Percentiles rank a stretch among this genome's conserved stretches.
Evolutionary conservation across 352 stramenopile genomes (phyloP).

Genomic region (Globisporangium cylindrosporum): DNA sequence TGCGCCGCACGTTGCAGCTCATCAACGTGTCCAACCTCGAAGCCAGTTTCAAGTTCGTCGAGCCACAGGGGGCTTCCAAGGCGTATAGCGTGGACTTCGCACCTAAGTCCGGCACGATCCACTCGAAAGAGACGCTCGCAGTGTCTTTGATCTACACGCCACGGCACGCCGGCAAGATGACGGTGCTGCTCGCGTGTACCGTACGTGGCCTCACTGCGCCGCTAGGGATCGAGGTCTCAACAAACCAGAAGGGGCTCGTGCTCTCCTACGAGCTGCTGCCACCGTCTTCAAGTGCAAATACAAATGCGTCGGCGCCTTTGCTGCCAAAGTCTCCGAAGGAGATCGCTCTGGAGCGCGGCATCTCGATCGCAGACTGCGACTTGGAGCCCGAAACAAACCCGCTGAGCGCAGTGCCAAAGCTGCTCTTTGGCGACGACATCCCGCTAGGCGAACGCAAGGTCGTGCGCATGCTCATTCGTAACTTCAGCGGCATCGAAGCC

Average conservation of each 20-base stretch:
- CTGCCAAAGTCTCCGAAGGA: slow-evolving; percentile 39
- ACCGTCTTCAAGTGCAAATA: not conserved
- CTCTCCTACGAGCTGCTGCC: slow-evolving; percentile 68
- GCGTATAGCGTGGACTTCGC: slow-evolving; percentile 45
- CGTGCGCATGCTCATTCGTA: slow-evolving; percentile 60
- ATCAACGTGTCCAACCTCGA: slow-evolving; percentile 81
- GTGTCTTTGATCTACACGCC: slow-evolving; percentile 59
- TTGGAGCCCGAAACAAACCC: slow-evolving; percentile 44
- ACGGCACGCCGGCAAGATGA: slow-evolving; percentile 42
- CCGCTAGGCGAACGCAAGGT: slow-evolving; percentile 50
- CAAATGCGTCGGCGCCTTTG: not conserved
- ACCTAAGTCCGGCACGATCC: slow-evolving; percentile 44
- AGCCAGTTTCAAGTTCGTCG: slow-evolving; percentile 69
- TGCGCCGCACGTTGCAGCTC: slow-evolving; percentile 47
- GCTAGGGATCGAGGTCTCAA: slow-evolving; percentile 61
- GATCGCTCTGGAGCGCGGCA: slow-evolving; percentile 35
- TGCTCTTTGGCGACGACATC: slow-evolving; percentile 63
- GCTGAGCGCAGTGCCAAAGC: slow-evolving; percentile 35
- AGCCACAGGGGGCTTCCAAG: slow-evolving; percentile 53
- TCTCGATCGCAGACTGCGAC: slow-evolving; percentile 40
- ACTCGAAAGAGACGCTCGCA: slow-evolving; percentile 57
- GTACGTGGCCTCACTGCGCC: slow-evolving; percentile 53
- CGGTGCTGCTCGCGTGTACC: slow-evolving; percentile 57
- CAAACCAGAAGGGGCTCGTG: slow-evolving; percentile 73
- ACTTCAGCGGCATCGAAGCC: slow-evolving; percentile 75